Evolutionary conservation across 768 basidiomycete genomes (phyloP).

Genomic region (Leccinum subgranulosum): DNA sequence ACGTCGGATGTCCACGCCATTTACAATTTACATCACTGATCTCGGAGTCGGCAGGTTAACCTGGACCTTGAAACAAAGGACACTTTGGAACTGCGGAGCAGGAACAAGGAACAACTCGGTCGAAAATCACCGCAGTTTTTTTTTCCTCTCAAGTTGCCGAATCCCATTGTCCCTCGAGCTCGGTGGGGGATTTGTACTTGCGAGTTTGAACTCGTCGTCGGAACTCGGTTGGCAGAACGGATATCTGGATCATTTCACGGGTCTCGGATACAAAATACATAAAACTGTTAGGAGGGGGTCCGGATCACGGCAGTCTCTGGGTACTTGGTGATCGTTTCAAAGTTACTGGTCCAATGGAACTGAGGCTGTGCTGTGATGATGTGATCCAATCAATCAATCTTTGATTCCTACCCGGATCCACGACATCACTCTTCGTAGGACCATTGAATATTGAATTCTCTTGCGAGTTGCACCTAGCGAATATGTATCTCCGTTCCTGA

Average conservation of each 20-base stretch:
- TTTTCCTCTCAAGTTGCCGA: no score
- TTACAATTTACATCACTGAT: no score
- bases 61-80: no score
- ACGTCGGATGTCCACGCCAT: no score
- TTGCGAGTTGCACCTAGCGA: background rate
- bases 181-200: no score
- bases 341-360: no score
- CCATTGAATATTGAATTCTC: background rate
- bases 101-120: no score
- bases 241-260: background rate
- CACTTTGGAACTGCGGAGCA: no score
- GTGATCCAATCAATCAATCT: background rate
- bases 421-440: background rate
- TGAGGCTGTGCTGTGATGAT: background rate
- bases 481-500: background rate
- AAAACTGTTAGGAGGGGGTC: background rate
- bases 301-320: background rate
- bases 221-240: background rate
- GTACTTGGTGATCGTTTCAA: no score
- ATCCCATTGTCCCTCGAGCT: background rate
- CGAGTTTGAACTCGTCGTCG: background rate
- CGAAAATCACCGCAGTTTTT: no score
- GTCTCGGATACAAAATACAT: background rate
- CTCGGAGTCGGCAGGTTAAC: no score
- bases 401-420: background rate